Conservation (phyloP, 371 early-diverging fungal species). For the Circinella umbellata region DNA sequence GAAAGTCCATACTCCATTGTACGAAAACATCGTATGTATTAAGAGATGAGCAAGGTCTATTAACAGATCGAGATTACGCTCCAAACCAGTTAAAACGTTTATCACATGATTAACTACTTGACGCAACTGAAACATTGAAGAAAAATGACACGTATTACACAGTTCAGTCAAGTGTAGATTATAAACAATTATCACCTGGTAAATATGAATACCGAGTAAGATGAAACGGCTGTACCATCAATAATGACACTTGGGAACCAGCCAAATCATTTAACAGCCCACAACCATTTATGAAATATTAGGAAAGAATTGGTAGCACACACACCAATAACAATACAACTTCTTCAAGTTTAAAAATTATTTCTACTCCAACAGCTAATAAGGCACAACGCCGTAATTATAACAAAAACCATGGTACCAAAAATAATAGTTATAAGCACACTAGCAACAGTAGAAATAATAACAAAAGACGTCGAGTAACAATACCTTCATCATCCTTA, state of each 20-base stretch:
- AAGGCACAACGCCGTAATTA: not conserved
- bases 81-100: slow-evolving; percentile 20
- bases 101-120: slow-evolving; percentile 18
- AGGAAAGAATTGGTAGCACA: slow-evolving; percentile 7
- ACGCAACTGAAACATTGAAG: slow-evolving; percentile 13
- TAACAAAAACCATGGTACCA: not conserved
- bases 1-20: slow-evolving; percentile 26
- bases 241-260: slow-evolving; percentile 16
- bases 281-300: slow-evolving; percentile 6
- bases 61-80: slow-evolving; percentile 19
- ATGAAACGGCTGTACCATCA: slow-evolving; percentile 5
- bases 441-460: too few species aligned
- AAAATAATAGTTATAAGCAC: not conserved
- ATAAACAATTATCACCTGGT: slow-evolving; percentile 5
- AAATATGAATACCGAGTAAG: slow-evolving; percentile 10
- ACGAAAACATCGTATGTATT: slow-evolving; percentile 21
- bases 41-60: slow-evolving; percentile 17
- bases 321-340: slow-evolving; percentile 11
- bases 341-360: not conserved
- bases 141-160: slow-evolving; percentile 3
- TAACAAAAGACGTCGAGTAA: not conserved
- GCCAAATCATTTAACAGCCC: slow-evolving; percentile 6
- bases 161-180: slow-evolving; percentile 10
- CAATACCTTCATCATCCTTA: not conserved
- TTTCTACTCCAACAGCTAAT: too few species aligned